Evolutionary conservation across 257 asterid species (phyloP).

Genomic region (Fraxinus pennsylvanica): DNA sequence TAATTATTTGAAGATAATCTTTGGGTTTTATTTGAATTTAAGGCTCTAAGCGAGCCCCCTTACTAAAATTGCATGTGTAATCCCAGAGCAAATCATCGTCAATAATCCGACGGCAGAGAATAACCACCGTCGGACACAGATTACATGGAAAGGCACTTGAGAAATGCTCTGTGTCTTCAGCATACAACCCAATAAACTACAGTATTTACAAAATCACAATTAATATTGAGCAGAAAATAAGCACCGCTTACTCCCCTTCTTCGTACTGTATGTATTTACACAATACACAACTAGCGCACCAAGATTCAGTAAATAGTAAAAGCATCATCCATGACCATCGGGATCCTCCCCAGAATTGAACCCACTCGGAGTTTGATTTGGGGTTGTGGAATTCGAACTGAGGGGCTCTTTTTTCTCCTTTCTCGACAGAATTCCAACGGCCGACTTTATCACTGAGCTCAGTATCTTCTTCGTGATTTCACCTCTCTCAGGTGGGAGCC

Average conservation of each 20-base stretch:
- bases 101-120: no score
- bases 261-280: not conserved
- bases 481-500: constrained; percentile 13
- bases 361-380: constrained; percentile 23
- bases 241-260: not conserved
- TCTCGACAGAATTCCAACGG: constrained; percentile 7
- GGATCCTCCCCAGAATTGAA: constrained; percentile 19
- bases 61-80: no score
- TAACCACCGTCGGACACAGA: no score
- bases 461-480: constrained; percentile 18
- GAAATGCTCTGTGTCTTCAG: no score
- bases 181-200: no score
- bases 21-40: no score
- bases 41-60: no score
- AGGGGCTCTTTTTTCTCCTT: not conserved
- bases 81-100: no score
- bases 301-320: not conserved
- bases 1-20: no score
- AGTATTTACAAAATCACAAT: not conserved
- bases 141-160: no score
- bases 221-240: not conserved
- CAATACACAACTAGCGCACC: not conserved
- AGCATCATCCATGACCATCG: not conserved
- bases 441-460: constrained; percentile 28
- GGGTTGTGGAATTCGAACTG: constrained; percentile 17